Conservation (phyloP, 2,329 filamentous ascomycete species). For the Cyphellophora europaea region DNA sequence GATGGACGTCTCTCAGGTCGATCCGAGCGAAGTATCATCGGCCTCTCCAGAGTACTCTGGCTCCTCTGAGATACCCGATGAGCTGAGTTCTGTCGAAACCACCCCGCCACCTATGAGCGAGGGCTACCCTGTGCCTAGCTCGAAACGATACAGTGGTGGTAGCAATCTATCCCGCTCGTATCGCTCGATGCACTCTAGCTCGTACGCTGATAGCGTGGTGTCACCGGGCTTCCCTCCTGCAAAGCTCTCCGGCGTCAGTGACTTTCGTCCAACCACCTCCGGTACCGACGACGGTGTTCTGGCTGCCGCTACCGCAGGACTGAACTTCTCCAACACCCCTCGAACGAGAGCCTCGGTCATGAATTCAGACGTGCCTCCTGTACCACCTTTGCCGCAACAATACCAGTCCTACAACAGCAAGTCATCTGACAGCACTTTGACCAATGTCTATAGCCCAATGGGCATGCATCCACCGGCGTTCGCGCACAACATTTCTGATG, state of each 20-base stretch:
- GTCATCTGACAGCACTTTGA: constrained; percentile 21
- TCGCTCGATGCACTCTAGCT: constrained; percentile 56
- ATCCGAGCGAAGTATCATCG: constrained; percentile 72
- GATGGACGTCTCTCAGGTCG: constrained; percentile 55
- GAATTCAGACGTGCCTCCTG: constrained; percentile 68
- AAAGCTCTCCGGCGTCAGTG: constrained; percentile 61
- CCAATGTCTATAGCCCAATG: constrained; percentile 31
- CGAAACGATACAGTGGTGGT: constrained; percentile 47
- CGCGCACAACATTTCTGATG: constrained; percentile 39
- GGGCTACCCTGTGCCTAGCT: constrained; percentile 44
- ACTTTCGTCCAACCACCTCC: constrained; percentile 68
- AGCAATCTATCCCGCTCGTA: constrained; percentile 65
- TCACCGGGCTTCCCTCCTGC: constrained; percentile 45
- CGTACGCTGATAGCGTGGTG: constrained; percentile 44
- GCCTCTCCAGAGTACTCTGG: constrained; percentile 72
- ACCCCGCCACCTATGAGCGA: constrained; percentile 78
- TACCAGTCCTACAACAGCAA: constrained; percentile 23
- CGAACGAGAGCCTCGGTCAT: constrained; percentile 55
- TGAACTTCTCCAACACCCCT: constrained; percentile 81
- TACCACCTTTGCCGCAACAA: constrained; percentile 66
- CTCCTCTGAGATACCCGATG: constrained; percentile 64
- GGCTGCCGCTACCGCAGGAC: constrained; percentile 78
- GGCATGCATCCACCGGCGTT: constrained; percentile 32
- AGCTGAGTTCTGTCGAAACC: constrained; percentile 80
- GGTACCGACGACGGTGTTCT: constrained; percentile 78